Evolutionary conservation across 768 basidiomycete genomes (phyloP), one percentile per base, ranked within the genome.

Genomic region (Chalciporus piperatus): DNA sequence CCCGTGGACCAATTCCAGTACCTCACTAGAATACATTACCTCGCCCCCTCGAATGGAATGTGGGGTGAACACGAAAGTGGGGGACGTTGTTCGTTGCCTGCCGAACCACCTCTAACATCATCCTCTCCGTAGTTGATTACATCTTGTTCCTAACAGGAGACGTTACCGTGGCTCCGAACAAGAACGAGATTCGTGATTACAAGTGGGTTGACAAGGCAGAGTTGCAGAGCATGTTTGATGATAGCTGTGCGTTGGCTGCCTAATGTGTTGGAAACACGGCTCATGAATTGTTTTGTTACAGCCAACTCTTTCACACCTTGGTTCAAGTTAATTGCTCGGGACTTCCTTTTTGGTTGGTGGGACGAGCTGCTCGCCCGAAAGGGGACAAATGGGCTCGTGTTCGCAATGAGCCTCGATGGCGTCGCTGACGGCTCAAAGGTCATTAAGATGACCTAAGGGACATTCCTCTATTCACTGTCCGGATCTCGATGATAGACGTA

Each of bases 31-130:
- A 98, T 99, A 62, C 97, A 98, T 71, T 99, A 99, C 69, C 83
- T 98, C 41, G 97, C 97, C 0, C 94, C 97, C 3, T 92, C 90
- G 10, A 70, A 89, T 68, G 94, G 89, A 4, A 73, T 87, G 63
- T 98, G 97, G 97, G 97, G 97, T 40, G 97, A 99, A 69, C 97
- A 99, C 60, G 97, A 99, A 84, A 84, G 96, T 93, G 65, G 50
- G 75, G 64, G 48, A 19, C 27, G 10, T 8, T 28, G 6, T 27
- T 1, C 41, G 12, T 9, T n/a, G 17, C 13, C 20, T 16, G 16
- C 11, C 16, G n/a, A 22, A 32, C 38, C 19, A 11, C 8, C 39
- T 4, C 41, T 59, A 45, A 68, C 39, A 22, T 52, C n/a, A 28
- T 48, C 27, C 7, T 27, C 27, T 27, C 44, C 19, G 17, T 60